Evolutionary conservation across 306 rosid species (phyloP).

Genomic region (Fragaria ananassa): DNA sequence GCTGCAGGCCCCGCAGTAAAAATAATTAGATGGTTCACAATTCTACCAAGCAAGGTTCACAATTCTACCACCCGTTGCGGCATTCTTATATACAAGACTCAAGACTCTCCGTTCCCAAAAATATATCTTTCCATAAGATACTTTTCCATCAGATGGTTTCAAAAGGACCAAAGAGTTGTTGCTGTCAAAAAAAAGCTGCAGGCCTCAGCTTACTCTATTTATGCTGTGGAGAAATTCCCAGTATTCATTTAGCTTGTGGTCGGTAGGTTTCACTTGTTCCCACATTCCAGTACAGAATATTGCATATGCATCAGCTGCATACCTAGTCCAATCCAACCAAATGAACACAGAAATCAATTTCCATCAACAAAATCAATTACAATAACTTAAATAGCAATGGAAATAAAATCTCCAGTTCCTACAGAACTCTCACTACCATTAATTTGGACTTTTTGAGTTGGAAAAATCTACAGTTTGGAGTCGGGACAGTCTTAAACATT

Average conservation of each 20-base stretch:
- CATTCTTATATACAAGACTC: background rate
- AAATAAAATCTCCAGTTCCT: no score
- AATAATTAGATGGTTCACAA: no score
- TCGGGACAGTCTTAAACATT: background rate
- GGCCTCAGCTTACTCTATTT: background rate
- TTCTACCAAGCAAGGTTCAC: background rate
- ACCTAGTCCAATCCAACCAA: constrained; percentile 31
- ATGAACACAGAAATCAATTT: background rate
- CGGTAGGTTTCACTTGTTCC: constrained; percentile 40
- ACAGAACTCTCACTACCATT: background rate
- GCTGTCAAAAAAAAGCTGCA: background rate
- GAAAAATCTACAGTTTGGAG: background rate
- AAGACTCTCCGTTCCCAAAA: background rate
- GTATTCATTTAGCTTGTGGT: constrained; percentile 43
- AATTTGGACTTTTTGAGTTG: background rate
- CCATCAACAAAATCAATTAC: background rate
- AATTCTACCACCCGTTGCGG: background rate
- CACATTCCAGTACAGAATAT: constrained; percentile 58
- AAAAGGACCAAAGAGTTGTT: background rate
- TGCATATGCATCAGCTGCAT: constrained; percentile 70
- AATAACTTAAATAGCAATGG: no score
- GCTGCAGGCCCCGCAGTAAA: background rate
- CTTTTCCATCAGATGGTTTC: background rate
- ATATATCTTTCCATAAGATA: background rate
- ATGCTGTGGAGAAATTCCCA: constrained; percentile 42